Evolutionary conservation across 2,329 filamentous ascomycete species (phyloP), one percentile per base, ranked within the genome.

Genomic region (Leptographium lundbergii): DNA sequence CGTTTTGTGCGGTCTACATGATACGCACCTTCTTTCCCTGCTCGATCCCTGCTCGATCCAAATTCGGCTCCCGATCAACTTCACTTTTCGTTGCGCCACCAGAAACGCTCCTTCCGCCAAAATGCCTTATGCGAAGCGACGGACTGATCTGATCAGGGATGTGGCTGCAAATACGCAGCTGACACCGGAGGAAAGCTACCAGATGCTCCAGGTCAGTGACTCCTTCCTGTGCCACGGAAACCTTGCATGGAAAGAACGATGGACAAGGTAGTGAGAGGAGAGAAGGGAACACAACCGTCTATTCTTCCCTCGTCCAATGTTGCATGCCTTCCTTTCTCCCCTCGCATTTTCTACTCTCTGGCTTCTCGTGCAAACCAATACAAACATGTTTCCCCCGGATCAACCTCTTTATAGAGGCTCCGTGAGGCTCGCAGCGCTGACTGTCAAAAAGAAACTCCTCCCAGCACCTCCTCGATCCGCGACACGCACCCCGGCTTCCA

Each of bases 121-220:
- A 42, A 76, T 76, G 73, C 67, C 74, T 42, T 69, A 71, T 56
- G 63, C 59, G 50, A 58, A 65, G 9, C 70, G 65, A 62, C 75
- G 76, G 61, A 73, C 70, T 7, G 64, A 74, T 53, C 65, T 72
- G 55, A 79, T 78, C 65, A 69, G 77, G 58, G 69, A 71, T 50
- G 76, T 79, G 68, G 75, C 73, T 56, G 73, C 71, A 45, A 72
- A 74, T 65, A 74, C 67, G 62, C 65, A 73, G 24, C 63, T 78
- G 59, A 73, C 71, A 10, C 67, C 71, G n/a, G 52, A 51, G 61
- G 72, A 78, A 64, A 70, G 76, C 60, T 69, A 77, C 61, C 71
- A 72, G 62, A 68, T 80, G 25, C 63, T 78, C 54, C 68, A 77
- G 71, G 77, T 78, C 60, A 51, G 66, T 63, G 17, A 25, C 17